Base-by-base conservation (phyloP, 2,329 filamentous ascomycete species). In the Incumbomyces delicatus region DNA sequence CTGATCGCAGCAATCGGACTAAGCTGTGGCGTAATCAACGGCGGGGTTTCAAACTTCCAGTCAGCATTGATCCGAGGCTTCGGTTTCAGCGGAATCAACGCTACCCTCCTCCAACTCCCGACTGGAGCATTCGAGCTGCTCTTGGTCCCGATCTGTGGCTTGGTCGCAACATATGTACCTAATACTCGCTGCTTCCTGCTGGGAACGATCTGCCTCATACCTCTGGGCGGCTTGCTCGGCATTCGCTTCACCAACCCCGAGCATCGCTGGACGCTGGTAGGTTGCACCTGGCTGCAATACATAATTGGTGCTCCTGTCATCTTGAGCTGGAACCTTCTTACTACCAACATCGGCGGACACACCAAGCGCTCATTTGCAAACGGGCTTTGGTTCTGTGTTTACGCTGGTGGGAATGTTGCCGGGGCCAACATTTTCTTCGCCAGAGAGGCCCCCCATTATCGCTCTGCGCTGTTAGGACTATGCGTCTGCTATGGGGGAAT, bases 201-300 rank as follows among this genome's bases (percentile, higher is more conserved):
- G 10, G 58, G 58, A 2, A 53, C 55, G 13, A 52, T 63, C 32
- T 57, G 54, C 39, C 44, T 63, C 4, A 57, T 62, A 20, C 61
- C 61, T 5, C 58, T 76, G 10, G 71, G 61, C 1, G 73, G 72
- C 0, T 63, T 76, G 1, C 61, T 75, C 1, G 73, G 73, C 3
- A 73, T 77, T 48, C 62, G 70, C 1, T 67, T 71, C 22, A 75
- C 72, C 13, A 54, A 59, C 16, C 58, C 73, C 2, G 57, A 66
- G 2, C 64, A 74, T 41, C 68, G 67, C 44, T 65, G 72, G 61
- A 68, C 66, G 1, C 64, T 76, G 1, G 71, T 74, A 0, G 73
- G 62, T n/a, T 75, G 72, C 53, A 72, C 70, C 6, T 76, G 73
- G 73, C 58, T 76, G 11, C 70, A 74, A 49, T 70, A 70, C 35